Evolutionary conservation across 2,329 filamentous ascomycete genomes (phyloP).

Genomic region (Thelonectria blattea): DNA sequence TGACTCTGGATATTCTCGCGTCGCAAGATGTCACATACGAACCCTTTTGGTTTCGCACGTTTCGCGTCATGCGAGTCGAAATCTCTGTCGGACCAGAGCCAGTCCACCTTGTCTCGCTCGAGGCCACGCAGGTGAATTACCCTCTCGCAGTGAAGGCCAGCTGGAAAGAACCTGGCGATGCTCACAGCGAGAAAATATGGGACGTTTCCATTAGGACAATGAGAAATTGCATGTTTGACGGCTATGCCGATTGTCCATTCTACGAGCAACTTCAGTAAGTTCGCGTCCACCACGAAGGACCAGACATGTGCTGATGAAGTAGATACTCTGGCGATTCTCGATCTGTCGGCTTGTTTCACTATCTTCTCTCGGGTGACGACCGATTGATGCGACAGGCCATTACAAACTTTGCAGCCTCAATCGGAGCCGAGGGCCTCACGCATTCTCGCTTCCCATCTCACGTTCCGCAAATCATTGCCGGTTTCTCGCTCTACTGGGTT

Average conservation of each 20-base stretch:
- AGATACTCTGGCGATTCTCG: constrained; percentile 26
- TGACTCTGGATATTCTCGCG: constrained; percentile 1
- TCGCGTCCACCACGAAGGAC: constrained; percentile 30
- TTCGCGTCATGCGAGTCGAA: constrained; percentile 21
- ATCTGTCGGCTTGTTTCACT: constrained; percentile 40
- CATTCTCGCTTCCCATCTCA: constrained; percentile 46
- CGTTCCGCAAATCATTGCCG: constrained; percentile 44
- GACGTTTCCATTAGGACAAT: constrained; percentile 32
- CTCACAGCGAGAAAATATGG: constrained; percentile 30
- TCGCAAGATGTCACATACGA: constrained; percentile 14
- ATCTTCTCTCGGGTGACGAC: constrained; percentile 41
- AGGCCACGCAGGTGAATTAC: constrained; percentile 20
- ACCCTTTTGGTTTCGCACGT: constrained; percentile 32
- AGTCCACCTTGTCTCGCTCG: constrained; percentile 9
- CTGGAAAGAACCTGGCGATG: constrained; percentile 11
- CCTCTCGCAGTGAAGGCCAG: constrained; percentile 18
- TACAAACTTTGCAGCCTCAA: constrained; percentile 34
- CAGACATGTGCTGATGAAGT: no score
- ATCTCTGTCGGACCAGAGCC: constrained; percentile 15
- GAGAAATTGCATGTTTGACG: constrained; percentile 39
- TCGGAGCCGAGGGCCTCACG: constrained; percentile 39
- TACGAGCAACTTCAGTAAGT: constrained; percentile 44
- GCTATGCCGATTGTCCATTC: constrained; percentile 44
- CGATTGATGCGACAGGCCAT: constrained; percentile 42
- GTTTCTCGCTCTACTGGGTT: constrained; percentile 48